phyloP scores from a whole-genome alignment of 1,284 basidiomycete genomes.

The Heterobasidion occidentale region DNA sequence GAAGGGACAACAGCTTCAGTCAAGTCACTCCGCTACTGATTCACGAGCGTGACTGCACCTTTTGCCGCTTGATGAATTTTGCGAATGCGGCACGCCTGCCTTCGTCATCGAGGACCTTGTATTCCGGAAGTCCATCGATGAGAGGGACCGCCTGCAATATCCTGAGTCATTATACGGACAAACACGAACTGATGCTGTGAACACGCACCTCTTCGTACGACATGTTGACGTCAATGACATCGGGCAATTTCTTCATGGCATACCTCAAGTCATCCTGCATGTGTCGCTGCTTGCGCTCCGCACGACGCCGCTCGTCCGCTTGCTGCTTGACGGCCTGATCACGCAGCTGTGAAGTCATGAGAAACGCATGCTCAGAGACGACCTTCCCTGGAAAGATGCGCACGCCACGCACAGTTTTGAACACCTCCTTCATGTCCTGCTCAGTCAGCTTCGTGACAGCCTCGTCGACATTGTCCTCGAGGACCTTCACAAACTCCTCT shows the following conservation, averaged over 20 bases:
- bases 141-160: slow-evolving; percentile 53
- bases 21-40: not conserved
- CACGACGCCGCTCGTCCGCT: slow-evolving; percentile 72
- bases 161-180: not conserved
- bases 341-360: slow-evolving; percentile 45
- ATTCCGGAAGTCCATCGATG: slow-evolving; percentile 79
- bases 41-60: slow-evolving; percentile 32
- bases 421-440: slow-evolving; percentile 56
- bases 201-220: slow-evolving; percentile 69
- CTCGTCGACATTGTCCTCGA: slow-evolving; percentile 46
- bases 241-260: slow-evolving; percentile 84
- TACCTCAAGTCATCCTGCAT: slow-evolving; percentile 94
- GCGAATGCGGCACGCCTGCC: slow-evolving; percentile 71
- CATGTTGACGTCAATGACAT: slow-evolving; percentile 67
- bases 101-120: slow-evolving; percentile 76
- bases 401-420: slow-evolving; percentile 43
- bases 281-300: slow-evolving; percentile 81
- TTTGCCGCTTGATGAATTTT: slow-evolving; percentile 83
- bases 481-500: slow-evolving; percentile 51
- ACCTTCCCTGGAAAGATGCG: slow-evolving; percentile 1
- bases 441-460: slow-evolving; percentile 38
- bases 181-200: slow-evolving; percentile 1
- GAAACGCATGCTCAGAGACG: slow-evolving; percentile 1
- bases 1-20: not conserved
- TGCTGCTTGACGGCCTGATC: slow-evolving; percentile 64